These are phyloP conservation scores for Brettanomyces nanus DNA, from an alignment of 805 yeast genomes.

Conservation along the genomic window DNA sequence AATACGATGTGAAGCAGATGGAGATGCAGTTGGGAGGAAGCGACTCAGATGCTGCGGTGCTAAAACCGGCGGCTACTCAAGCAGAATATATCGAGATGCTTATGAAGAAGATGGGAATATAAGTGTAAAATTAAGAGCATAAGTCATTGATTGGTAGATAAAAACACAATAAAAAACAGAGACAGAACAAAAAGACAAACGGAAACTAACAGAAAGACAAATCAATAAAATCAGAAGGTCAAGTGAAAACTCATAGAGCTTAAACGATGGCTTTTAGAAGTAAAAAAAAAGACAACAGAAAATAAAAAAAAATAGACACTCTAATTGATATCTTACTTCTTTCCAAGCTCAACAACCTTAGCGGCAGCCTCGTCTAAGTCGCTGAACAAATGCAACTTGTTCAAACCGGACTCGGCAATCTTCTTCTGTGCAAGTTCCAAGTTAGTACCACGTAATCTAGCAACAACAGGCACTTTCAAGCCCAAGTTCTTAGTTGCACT, in stretches of 20 bases:
- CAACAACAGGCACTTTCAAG: slow-evolving; percentile 90
- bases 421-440: slow-evolving; percentile 80
- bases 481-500: slow-evolving; percentile 90
- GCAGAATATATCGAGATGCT: slow-evolving; percentile 27
- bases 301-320: too few relatives aligned
- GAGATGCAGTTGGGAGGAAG: slow-evolving; percentile 4
- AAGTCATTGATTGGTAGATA: not conserved
- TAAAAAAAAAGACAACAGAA: not conserved
- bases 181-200: not conserved
- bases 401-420: slow-evolving; percentile 77
- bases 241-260: not conserved
- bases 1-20: slow-evolving; percentile 5
- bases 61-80: slow-evolving; percentile 20
- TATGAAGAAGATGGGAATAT: slow-evolving; percentile 11
- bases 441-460: slow-evolving; percentile 98
- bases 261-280: not conserved
- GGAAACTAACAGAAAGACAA: not conserved
- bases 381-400: slow-evolving; percentile 77
- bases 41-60: slow-evolving; percentile 3
- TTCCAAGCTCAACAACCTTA: slow-evolving; percentile 69
- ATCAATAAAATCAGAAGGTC: not conserved
- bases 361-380: slow-evolving; percentile 97
- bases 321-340: slow-evolving; percentile 5
- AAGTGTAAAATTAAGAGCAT: not conserved
- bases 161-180: not conserved